Percentiles rank a stretch among this genome's conserved stretches.
These are phyloP conservation scores for Botrytis aclada DNA, from an alignment of 2,329 filamentous ascomycete species.

Conservation along the genomic window DNA sequence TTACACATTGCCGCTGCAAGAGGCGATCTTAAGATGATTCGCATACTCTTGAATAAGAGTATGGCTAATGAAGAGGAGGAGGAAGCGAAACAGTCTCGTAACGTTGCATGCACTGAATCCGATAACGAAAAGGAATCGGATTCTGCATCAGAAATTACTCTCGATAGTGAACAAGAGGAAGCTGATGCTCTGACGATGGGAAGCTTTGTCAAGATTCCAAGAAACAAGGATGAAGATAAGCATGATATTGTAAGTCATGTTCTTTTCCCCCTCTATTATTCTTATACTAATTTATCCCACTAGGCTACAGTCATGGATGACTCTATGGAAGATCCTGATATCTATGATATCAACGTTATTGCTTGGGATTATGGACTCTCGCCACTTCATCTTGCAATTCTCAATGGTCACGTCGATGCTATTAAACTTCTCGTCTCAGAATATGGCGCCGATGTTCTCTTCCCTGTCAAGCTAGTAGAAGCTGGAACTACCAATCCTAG, in stretches of 20 bases:
- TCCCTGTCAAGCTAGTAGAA: slow-evolving; percentile 61
- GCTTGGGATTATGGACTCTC: slow-evolving; percentile 76
- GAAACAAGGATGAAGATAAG: slow-evolving; percentile 43
- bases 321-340: slow-evolving; percentile 66
- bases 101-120: slow-evolving; percentile 30
- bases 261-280: neutral
- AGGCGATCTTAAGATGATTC: slow-evolving; percentile 67
- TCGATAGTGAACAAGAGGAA: slow-evolving; percentile 30
- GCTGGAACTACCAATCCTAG: slow-evolving; percentile 42
- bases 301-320: slow-evolving; percentile 51
- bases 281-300: slow-evolving; percentile 39
- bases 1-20: slow-evolving; percentile 76
- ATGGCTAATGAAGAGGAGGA: slow-evolving; percentile 68
- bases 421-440: slow-evolving; percentile 67
- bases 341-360: slow-evolving; percentile 74
- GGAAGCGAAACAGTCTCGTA: slow-evolving; percentile 50
- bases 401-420: slow-evolving; percentile 65
- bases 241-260: slow-evolving; percentile 45
- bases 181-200: slow-evolving; percentile 58
- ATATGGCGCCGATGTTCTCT: slow-evolving; percentile 73
- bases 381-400: slow-evolving; percentile 75
- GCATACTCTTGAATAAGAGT: slow-evolving; percentile 70
- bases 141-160: slow-evolving; percentile 35
- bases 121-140: slow-evolving; percentile 41
- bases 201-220: slow-evolving; percentile 68